Evolutionary conservation across 139 green algal species (phyloP), one percentile per base, ranked within the genome.

Genomic region (Chlorella sp.): DNA sequence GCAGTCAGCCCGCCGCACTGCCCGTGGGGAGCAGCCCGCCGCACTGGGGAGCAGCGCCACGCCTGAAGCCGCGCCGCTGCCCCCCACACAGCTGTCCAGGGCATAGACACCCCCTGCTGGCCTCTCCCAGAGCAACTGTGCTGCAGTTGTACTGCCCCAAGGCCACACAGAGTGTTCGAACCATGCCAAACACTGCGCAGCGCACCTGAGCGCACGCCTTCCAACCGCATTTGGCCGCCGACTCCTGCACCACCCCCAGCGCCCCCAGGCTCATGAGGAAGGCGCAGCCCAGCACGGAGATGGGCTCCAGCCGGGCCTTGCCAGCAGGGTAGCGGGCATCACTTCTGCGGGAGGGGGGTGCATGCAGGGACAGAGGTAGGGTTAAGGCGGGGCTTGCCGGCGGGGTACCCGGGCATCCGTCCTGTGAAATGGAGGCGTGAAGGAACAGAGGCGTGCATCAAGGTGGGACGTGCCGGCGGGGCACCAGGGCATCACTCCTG

Each of bases 281-380:
- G 4, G 95, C 95, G 86, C 94, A 96, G 61, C 83, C 91, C 24
- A 97, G 90, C n/a, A 96, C 93, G 21, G 94, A 94, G 9, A 97
- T 92, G 11, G 95, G 94, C 88, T 97, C 94, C 71, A 97, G 90
- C 22, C 95, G 76, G 0, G 94, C 92, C 68, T 94, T 94, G 9
- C 96, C 96, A 0, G 97, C 92, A 53, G 96, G 96, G 81, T 94
- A 97, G 0, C 88, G 86, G 0, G 92, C 91, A 68, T 96, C 93
- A 22, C 81, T 81, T 37, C 82, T 86, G 21, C 30, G 94, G 3
- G 64, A 26, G 64, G 64, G 64, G 5, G 64, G 64, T 3, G 22
- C 64, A 73, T 11, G 87, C 39, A 85, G 61, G 40, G 61, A 26
- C 57, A 66, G 30, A 60, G 34, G 32, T 26, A 37, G 34, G 11